Evolutionary conservation across 352 stramenopile species (phyloP), one percentile per base, ranked within the genome.

Genomic region (Phytophthora pini): DNA sequence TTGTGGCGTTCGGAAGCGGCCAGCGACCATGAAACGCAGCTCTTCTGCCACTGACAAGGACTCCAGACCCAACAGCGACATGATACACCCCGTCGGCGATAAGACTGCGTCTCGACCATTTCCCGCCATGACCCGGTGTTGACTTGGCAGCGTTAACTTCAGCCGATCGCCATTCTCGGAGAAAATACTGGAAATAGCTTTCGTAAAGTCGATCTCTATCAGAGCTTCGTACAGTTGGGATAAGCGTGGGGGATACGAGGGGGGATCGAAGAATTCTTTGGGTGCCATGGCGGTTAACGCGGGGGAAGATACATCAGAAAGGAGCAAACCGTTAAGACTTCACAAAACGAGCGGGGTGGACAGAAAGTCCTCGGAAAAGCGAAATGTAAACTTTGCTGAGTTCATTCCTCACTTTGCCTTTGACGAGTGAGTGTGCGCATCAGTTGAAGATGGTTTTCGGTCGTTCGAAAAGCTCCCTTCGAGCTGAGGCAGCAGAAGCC

Each of bases 1-100:
- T 56, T 90, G 79, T 5, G 82, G 62, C 1, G 47, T 36, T 5
- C 82, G 79, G 51, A 90, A 82, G 31, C 76, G 68, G 48, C 58
- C 29, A 32, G 58, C 49, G 17, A 88, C 51, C 39, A 82, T 55
- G 7, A 76, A 49, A 15, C 69, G 45, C 10, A 89, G 58, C 27
- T 87, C 76, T 6, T 77, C 70, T 11, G 34, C 68, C 32, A 71
- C 68, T 13, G 71, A 57, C 10, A 80, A 62, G 13, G 60, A 75
- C 9, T 69, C 60, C 9, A 90, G 65, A 12, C 67, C 70, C 11
- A 89, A 61, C 8, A 82, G 60, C n/a, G 56, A 27, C 13, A 88
- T 74, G 32, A 90, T 79, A 15, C 53, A 66, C 39, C 65, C 65
- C 0, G 29, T 34, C 1, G 8, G 8, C 24, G 2, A 4, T 26